phyloP scores from a whole-genome alignment of 345 rosid species.

The Abelmoschus esculentus region DNA sequence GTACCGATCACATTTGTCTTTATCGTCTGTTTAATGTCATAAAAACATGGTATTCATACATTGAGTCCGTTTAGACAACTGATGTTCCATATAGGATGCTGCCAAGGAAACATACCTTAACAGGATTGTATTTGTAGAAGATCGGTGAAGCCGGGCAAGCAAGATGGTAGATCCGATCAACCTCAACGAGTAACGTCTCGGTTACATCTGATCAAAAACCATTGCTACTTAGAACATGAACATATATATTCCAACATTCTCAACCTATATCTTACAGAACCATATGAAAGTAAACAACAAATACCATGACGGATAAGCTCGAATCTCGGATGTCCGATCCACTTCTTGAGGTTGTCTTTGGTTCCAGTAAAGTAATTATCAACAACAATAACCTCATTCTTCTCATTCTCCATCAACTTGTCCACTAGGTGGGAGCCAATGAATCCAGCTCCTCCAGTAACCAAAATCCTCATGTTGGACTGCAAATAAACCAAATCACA shows the following conservation, averaged over 20 bases:
- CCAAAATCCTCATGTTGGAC: slow-evolving; percentile 92
- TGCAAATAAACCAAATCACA: slow-evolving; percentile 18
- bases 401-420: slow-evolving; percentile 84
- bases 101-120: slow-evolving; percentile 45
- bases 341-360: slow-evolving; percentile 80
- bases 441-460: slow-evolving; percentile 98
- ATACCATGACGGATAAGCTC: slow-evolving; percentile 93
- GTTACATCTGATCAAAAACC: slow-evolving; percentile 54
- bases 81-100: neutral
- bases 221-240: neutral
- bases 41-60: neutral
- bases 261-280: neutral
- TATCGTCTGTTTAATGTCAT: slow-evolving; percentile 49
- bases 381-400: slow-evolving; percentile 83
- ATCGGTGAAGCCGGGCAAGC: slow-evolving; percentile 98
- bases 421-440: slow-evolving; percentile 98
- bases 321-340: slow-evolving; percentile 97
- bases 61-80: neutral
- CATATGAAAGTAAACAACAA: slow-evolving; percentile 11
- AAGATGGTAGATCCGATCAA: slow-evolving; percentile 87
- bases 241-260: neutral
- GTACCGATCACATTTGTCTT: slow-evolving; percentile 96
- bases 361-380: slow-evolving; percentile 92
- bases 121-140: slow-evolving; percentile 94
- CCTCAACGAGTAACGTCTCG: slow-evolving; percentile 77